Percentiles rank a stretch among this genome's conserved stretches.
These are phyloP conservation scores for Trichoderma koningiopsis DNA, from an alignment of 2,329 filamentous ascomycete genomes.

Conservation along the genomic window DNA sequence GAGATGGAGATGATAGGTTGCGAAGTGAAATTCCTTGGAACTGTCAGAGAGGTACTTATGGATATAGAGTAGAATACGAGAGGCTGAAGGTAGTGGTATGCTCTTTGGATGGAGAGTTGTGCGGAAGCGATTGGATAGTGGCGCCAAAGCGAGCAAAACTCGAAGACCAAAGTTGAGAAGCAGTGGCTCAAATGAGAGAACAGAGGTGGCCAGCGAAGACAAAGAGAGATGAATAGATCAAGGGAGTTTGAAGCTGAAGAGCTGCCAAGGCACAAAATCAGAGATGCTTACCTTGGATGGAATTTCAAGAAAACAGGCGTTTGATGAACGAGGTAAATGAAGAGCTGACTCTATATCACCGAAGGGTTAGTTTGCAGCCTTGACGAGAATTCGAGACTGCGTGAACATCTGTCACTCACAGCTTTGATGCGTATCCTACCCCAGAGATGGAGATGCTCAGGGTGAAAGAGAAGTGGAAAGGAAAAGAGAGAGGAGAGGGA, in stretches of 20 bases:
- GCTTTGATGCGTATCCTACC: background rate
- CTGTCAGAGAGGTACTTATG: background rate
- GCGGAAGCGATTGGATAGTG: background rate
- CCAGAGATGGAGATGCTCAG: background rate
- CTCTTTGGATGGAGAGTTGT: background rate
- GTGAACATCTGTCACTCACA: background rate
- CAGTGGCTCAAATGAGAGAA: background rate
- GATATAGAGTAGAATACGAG: background rate
- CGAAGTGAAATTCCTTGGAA: background rate
- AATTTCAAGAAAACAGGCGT: background rate
- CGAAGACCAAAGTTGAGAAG: background rate
- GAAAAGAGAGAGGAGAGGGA: background rate
- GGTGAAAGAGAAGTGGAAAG: background rate
- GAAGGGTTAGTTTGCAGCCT: background rate
- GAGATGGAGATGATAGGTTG: background rate
- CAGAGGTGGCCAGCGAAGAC: background rate
- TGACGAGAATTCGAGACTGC: no score
- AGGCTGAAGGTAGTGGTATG: background rate
- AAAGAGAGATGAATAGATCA: background rate
- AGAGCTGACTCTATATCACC: background rate
- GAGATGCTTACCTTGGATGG: background rate
- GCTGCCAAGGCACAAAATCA: background rate
- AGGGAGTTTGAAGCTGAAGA: background rate
- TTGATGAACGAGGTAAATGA: background rate
- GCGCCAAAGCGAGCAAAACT: background rate